Percentiles rank a stretch among this genome's conserved stretches.
Evolutionary conservation across 345 rosid genomes (phyloP).

Genomic region (Populus alba): DNA sequence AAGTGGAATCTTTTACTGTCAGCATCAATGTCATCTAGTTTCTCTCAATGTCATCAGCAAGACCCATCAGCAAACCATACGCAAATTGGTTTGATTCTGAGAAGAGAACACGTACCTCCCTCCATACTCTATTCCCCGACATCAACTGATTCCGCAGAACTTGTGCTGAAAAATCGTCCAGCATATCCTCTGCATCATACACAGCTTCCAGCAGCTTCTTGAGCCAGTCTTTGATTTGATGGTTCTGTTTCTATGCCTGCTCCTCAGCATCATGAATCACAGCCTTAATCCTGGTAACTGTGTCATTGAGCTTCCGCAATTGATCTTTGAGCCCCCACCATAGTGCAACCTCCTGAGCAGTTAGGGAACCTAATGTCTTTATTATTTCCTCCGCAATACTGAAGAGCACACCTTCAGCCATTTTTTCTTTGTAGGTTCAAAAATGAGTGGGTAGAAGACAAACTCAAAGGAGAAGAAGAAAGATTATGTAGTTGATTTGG

Average conservation of each 20-base stretch:
- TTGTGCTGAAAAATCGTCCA: slow-evolving; percentile 26
- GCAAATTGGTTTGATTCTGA: slow-evolving; percentile 6
- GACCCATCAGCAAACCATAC: neutral
- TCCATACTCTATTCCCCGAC: neutral
- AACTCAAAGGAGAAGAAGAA: too few species aligned
- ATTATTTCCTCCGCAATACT: slow-evolving; percentile 5
- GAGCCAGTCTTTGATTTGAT: slow-evolving; percentile 21
- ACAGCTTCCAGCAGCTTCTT: slow-evolving; percentile 19
- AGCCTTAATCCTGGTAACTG: neutral
- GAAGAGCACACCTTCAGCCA: slow-evolving; percentile 21
- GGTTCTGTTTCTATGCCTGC: neutral
- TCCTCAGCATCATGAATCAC: slow-evolving; percentile 14
- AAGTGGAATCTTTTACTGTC: neutral
- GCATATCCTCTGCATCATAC: slow-evolving; percentile 36
- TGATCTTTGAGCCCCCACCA: slow-evolving; percentile 4
- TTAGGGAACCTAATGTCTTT: neutral
- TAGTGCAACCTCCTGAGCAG: neutral
- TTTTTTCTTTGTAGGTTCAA: neutral
- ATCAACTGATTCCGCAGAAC: neutral
- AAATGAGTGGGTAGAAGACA: too few species aligned
- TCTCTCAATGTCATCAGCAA: neutral
- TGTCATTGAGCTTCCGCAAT: neutral
- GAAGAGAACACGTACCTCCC: neutral
- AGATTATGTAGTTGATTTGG: too few species aligned
- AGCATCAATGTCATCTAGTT: slow-evolving; percentile 8